Evolutionary conservation across 164 flowering plant genomes (phyloP).

Genomic region (Berberis vulgaris): DNA sequence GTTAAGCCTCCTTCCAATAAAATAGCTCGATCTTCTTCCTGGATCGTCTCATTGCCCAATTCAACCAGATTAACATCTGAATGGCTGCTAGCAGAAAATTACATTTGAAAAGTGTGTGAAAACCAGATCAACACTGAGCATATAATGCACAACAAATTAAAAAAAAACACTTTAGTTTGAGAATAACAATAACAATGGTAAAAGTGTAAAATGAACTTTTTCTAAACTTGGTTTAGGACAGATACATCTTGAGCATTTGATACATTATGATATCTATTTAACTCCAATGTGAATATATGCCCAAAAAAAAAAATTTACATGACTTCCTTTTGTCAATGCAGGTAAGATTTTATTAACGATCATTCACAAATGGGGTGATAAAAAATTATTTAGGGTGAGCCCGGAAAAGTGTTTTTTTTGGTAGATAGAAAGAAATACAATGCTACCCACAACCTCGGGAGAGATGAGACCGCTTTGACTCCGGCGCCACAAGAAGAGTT

Average conservation of each 20-base stretch:
- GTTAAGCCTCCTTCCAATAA: slow-evolving; percentile 89
- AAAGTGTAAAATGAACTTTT: background rate
- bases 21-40: slow-evolving; percentile 81
- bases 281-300: too few species aligned
- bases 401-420: too few species aligned
- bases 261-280: too few species aligned
- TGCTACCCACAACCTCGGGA: too few species aligned
- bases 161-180: background rate
- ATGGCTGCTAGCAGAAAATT: slow-evolving; percentile 40
- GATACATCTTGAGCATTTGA: background rate
- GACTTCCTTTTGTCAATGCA: too few species aligned
- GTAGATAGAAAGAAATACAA: too few species aligned
- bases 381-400: too few species aligned
- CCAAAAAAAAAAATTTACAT: too few species aligned
- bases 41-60: slow-evolving; percentile 50
- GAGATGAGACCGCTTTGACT: too few species aligned
- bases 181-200: background rate
- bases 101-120: background rate
- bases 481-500: too few species aligned
- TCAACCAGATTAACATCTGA: slow-evolving; percentile 83
- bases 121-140: background rate
- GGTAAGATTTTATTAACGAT: too few species aligned
- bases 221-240: background rate
- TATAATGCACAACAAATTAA: background rate
- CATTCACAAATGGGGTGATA: too few species aligned